phyloP scores from a whole-genome alignment of 2,329 filamentous ascomycete species.

The Xylaria multiplex region DNA sequence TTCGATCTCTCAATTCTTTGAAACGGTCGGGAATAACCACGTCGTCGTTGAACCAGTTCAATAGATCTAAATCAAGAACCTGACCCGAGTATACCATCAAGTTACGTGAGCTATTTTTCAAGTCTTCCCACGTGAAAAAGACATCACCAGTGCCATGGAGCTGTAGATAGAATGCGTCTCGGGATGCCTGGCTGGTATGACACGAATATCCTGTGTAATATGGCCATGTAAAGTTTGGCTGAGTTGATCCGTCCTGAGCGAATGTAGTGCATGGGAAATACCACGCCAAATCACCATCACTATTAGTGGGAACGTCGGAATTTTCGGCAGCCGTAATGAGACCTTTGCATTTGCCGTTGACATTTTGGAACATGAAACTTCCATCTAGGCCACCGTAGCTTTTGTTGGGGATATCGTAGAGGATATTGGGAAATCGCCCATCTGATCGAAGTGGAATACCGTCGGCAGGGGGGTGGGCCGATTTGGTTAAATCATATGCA shows the following conservation, averaged over 20 bases:
- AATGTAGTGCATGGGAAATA: slow-evolving; percentile 94
- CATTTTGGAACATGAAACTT: slow-evolving; percentile 97
- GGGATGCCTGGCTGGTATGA: slow-evolving; percentile 77
- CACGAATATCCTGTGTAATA: slow-evolving; percentile 89
- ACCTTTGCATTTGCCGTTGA: slow-evolving; percentile 95
- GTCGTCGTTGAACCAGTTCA: slow-evolving; percentile 91
- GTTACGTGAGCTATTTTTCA: slow-evolving; percentile 88
- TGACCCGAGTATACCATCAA: slow-evolving; percentile 93
- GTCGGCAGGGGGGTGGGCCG: slow-evolving; percentile 80
- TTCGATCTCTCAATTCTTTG: slow-evolving; percentile 78
- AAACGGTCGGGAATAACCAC: slow-evolving; percentile 81
- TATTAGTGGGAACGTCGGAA: slow-evolving; percentile 83
- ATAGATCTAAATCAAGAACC: slow-evolving; percentile 87
- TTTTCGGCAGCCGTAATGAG: slow-evolving; percentile 77
- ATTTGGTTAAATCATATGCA: slow-evolving; percentile 83
- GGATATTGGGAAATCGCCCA: slow-evolving; percentile 74
- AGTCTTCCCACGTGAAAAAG: slow-evolving; percentile 95
- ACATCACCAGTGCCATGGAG: slow-evolving; percentile 81
- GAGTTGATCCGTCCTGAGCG: slow-evolving; percentile 89
- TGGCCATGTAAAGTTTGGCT: slow-evolving; percentile 76
- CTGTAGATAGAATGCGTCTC: slow-evolving; percentile 77
- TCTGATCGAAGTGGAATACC: slow-evolving; percentile 72
- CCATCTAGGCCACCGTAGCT: slow-evolving; percentile 90
- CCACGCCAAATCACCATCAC: slow-evolving; percentile 81
- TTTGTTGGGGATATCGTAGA: slow-evolving; percentile 80